Percentiles rank a stretch among this genome's conserved stretches.
Conservation (phyloP, 805 yeast species). For the Schwanniomyces vanrijiae region DNA sequence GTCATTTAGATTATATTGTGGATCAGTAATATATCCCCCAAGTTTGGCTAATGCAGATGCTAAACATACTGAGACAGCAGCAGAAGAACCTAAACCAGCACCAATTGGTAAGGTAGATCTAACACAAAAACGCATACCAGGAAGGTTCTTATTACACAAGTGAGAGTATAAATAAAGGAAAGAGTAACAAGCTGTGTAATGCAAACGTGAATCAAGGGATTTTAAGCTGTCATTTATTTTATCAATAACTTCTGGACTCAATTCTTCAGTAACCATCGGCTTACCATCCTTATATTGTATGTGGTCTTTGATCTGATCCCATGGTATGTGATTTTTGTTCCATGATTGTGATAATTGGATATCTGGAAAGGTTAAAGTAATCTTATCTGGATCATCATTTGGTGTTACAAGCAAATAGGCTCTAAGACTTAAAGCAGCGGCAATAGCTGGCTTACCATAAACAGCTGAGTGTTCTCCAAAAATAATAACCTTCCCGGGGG, state of each 20-base stretch:
- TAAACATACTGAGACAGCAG: constrained; percentile 82
- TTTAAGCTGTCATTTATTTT: constrained; percentile 46
- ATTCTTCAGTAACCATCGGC: constrained; percentile 47
- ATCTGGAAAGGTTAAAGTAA: constrained; percentile 80
- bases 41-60: constrained; percentile 69
- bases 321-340: constrained; percentile 62
- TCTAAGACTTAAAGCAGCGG: constrained; percentile 87
- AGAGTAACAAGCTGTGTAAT: constrained; percentile 76
- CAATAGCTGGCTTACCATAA: constrained; percentile 89
- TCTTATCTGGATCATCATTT: constrained; percentile 37
- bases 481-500: constrained; percentile 95
- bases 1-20: constrained; percentile 35
- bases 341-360: constrained; percentile 66
- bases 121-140: constrained; percentile 60
- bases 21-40: constrained; percentile 52
- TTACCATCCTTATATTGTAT: constrained; percentile 17
- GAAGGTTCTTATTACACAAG: constrained; percentile 47
- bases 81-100: constrained; percentile 95
- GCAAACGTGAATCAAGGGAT: constrained; percentile 53
- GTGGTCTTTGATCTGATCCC: constrained; percentile 39
- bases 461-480: constrained; percentile 98
- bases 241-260: constrained; percentile 58
- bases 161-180: constrained; percentile 75
- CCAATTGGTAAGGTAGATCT: constrained; percentile 91
- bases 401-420: constrained; percentile 72